Conservation (phyloP, 345 rosid genomes). For the Firmiana major region DNA sequence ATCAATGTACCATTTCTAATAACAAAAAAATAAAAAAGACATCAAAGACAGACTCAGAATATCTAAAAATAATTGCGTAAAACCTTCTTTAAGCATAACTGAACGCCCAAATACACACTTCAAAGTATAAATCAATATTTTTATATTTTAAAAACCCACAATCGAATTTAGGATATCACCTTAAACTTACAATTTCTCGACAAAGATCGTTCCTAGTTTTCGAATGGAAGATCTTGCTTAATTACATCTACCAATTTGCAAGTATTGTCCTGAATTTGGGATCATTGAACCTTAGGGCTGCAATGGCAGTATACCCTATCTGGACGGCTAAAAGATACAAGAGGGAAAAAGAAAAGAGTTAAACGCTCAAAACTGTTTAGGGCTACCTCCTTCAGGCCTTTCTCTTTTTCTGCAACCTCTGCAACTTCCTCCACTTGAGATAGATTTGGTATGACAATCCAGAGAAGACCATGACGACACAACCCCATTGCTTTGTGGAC, state of each 20-base stretch:
- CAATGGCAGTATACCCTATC: background rate
- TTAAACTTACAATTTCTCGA: background rate
- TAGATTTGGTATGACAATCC: slow-evolving; percentile 92
- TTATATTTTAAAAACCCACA: no score
- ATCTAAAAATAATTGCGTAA: no score
- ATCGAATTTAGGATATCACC: no score
- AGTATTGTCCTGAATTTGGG: background rate
- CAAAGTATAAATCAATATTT: no score
- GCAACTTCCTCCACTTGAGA: slow-evolving; percentile 82
- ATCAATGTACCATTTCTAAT: no score
- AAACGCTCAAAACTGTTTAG: slow-evolving; percentile 13
- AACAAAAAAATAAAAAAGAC: no score
- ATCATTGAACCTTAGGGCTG: background rate
- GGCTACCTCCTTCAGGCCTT: slow-evolving; percentile 37
- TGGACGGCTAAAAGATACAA: slow-evolving; percentile 6
- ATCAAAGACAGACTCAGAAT: no score
- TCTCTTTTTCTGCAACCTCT: slow-evolving; percentile 73
- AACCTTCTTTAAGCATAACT: no score
- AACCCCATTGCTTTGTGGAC: slow-evolving; percentile 85
- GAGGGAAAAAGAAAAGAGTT: slow-evolving; percentile 5
- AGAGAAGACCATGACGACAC: slow-evolving; percentile 86
- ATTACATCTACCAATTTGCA: background rate
- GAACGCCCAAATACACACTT: no score
- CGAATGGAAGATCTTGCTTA: background rate
- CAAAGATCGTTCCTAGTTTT: background rate